Base-by-base conservation (phyloP, 2,329 filamentous ascomycete species). In the Scleromitrula shiraiana region DNA sequence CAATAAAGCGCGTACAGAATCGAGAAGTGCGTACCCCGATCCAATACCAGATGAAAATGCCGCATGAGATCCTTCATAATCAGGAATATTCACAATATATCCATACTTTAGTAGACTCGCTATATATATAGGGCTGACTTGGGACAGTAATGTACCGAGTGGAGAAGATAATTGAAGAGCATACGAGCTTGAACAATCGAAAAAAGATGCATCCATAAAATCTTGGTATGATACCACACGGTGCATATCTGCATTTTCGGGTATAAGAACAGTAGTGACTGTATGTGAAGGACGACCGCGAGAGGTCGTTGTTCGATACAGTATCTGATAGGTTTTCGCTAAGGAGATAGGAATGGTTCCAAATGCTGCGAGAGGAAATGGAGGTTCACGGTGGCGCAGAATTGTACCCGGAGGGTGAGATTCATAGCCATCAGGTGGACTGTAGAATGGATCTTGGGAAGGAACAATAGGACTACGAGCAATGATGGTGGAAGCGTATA, bases 181-280 rank as follows among this genome's bases (percentile, higher is more conserved):
- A 46, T 66, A 71, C 24, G 63, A 70, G 32, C 62, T 72, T 53
- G 62, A 63, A 4, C 59, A 63, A 22, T 73, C 63, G 4, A 69
- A 56, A 23, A 64, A 59, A 10, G 66, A 65, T 5, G 67, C 65
- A 42, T 72, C 61, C 44, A 68, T 62, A 0, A 68, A 59, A 6
- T 68, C 59, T 47, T 72, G 68, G 49, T 69, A 72, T 0, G 70
- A 73, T 2, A 73, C 53, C 1, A 73, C n/a, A 22, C 14, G 14
- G 48, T 7, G 24, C 23, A 14, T 15, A 30, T 14, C 17, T n/a
- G 15, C 43, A 15, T 12, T 24, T 14, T 17, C 52, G 3, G 68
- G 68, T 2, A 69, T 45, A 6, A 71, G 51, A 2, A 71, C 58
- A 0, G 69, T 71, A 1, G 67, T 59, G 0, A 69, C 64, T 2